These are phyloP conservation scores for Boletellus ananiceps DNA, from an alignment of 768 basidiomycete species.

Conservation along the genomic window DNA sequence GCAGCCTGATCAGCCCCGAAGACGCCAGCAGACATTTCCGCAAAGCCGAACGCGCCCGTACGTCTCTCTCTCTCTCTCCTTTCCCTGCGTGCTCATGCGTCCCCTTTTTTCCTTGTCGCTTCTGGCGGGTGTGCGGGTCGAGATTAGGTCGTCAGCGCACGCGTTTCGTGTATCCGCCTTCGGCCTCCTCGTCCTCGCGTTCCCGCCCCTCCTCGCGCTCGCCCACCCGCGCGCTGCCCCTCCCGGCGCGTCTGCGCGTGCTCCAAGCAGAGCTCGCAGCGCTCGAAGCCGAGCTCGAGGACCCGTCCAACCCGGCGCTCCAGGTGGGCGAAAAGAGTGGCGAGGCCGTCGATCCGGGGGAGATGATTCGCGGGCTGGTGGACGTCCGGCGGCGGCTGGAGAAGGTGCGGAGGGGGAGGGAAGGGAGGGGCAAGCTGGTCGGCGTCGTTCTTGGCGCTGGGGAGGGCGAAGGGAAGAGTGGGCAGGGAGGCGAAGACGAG, in stretches of 20 bases:
- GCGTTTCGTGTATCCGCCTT: conserved; percentile 67
- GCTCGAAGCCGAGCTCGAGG: conserved; percentile 78
- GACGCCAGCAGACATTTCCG: conserved; percentile 69
- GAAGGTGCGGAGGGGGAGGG: conserved; percentile 58
- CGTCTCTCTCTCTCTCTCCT: conserved; percentile 10
- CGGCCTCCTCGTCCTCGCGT: conserved; percentile 33
- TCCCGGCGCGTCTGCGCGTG: conserved; percentile 55
- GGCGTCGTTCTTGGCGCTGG: conserved; percentile 44
- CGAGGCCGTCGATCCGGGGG: conserved; percentile 63
- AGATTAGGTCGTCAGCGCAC: conserved; percentile 46
- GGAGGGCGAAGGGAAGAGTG: not conserved
- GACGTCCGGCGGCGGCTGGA: conserved; percentile 68
- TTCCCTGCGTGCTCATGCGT: not conserved
- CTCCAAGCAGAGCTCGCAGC: conserved; percentile 76
- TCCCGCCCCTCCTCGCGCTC: conserved; percentile 35
- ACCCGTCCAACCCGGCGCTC: conserved; percentile 69
- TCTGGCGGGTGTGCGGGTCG: not conserved
- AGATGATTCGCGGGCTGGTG: conserved; percentile 71
- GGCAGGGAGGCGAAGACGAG: not conserved
- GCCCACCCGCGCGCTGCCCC: conserved; percentile 35
- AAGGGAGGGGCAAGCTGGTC: conserved; percentile 62
- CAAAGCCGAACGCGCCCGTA: conserved; percentile 64
- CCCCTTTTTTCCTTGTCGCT: not conserved
- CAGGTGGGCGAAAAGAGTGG: conserved; percentile 48
- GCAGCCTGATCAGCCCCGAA: conserved; percentile 56